A percentile compares a stretch with the other conserved stretches of the same genome.
Evolutionary conservation across 2,329 filamentous ascomycete genomes (phyloP).

Genomic region (Epichloe gansuensis): DNA sequence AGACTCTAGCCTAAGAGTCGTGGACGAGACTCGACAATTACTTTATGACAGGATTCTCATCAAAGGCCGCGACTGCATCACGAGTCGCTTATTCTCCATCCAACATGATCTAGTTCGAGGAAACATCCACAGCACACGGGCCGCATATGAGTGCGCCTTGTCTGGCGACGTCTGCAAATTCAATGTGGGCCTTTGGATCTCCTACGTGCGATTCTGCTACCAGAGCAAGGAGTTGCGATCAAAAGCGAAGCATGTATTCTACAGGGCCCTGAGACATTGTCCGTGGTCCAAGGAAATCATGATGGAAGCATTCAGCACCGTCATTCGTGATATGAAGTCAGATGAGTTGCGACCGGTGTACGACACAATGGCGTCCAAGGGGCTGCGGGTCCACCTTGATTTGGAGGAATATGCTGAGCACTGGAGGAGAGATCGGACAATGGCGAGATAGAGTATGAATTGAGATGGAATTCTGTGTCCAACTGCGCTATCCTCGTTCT

Average conservation of each 20-base stretch:
- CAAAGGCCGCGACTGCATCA: conserved; percentile 26
- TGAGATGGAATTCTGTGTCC: neutral
- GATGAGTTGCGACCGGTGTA: conserved; percentile 37
- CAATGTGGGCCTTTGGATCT: conserved; percentile 34
- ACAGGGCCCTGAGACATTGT: conserved; percentile 32
- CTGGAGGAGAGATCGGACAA: conserved; percentile 14
- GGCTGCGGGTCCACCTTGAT: conserved; percentile 37
- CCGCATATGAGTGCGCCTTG: conserved; percentile 41
- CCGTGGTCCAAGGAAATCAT: conserved; percentile 37
- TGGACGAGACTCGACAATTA: conserved; percentile 62
- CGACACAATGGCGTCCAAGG: conserved; percentile 34
- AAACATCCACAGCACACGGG: conserved; percentile 34
- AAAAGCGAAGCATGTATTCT: conserved; percentile 35
- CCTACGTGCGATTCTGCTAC: conserved; percentile 36
- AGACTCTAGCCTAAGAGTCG: conserved; percentile 56
- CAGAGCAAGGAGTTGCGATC: conserved; percentile 23
- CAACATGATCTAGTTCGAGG: conserved; percentile 35
- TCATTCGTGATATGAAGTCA: conserved; percentile 31
- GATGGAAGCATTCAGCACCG: conserved; percentile 37
- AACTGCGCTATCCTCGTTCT: no score
- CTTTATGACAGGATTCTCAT: conserved; percentile 40
- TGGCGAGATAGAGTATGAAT: neutral
- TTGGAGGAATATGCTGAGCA: conserved; percentile 33
- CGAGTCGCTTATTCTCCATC: conserved; percentile 36
- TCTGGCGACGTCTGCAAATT: conserved; percentile 24